Evolutionary conservation across 371 early-diverging fungal species (phyloP).

Genomic region (Mucor piriformis): DNA sequence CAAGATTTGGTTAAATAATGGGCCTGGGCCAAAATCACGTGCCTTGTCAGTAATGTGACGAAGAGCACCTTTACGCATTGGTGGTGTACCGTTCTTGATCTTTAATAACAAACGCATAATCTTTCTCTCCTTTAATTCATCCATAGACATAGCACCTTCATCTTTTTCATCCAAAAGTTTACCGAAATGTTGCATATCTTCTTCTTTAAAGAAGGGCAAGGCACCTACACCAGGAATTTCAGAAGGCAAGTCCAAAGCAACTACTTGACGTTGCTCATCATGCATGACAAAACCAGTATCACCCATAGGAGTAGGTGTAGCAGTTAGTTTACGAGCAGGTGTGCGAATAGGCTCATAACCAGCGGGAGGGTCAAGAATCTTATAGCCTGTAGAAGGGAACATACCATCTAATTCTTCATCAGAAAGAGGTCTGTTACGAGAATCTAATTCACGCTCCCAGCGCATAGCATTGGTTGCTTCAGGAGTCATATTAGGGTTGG

Average conservation of each 20-base stretch:
- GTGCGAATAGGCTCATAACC: slow-evolving; percentile 94
- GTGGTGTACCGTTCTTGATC: slow-evolving; percentile 98
- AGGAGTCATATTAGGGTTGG: slow-evolving; percentile 78
- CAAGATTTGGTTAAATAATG: slow-evolving; percentile 95
- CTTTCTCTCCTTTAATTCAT: slow-evolving; percentile 93
- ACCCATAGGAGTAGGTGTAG: slow-evolving; percentile 92
- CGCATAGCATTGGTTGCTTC: slow-evolving; percentile 75
- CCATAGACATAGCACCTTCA: slow-evolving; percentile 82
- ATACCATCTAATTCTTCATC: slow-evolving; percentile 95
- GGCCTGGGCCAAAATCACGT: slow-evolving; percentile 92
- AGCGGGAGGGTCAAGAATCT: slow-evolving; percentile 87
- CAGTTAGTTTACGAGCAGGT: slow-evolving; percentile 92
- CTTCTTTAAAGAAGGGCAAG: slow-evolving; percentile 94
- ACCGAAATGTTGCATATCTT: slow-evolving; percentile 97
- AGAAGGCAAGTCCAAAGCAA: slow-evolving; percentile 72
- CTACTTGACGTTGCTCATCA: slow-evolving; percentile 64
- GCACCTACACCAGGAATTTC: slow-evolving; percentile 91
- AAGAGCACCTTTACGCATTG: slow-evolving; percentile 90
- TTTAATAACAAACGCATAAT: slow-evolving; percentile 93
- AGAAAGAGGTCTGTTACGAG: slow-evolving; percentile 81
- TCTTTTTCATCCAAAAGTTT: slow-evolving; percentile 86
- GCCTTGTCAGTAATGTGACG: slow-evolving; percentile 96
- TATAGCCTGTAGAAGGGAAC: slow-evolving; percentile 91
- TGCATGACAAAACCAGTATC: slow-evolving; percentile 85
- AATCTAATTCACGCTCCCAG: slow-evolving; percentile 86